A percentile compares a stretch with the other conserved stretches of the same genome.
phyloP scores from a whole-genome alignment of 495 filamentous ascomycete species.

The Tuber calosporum region DNA sequence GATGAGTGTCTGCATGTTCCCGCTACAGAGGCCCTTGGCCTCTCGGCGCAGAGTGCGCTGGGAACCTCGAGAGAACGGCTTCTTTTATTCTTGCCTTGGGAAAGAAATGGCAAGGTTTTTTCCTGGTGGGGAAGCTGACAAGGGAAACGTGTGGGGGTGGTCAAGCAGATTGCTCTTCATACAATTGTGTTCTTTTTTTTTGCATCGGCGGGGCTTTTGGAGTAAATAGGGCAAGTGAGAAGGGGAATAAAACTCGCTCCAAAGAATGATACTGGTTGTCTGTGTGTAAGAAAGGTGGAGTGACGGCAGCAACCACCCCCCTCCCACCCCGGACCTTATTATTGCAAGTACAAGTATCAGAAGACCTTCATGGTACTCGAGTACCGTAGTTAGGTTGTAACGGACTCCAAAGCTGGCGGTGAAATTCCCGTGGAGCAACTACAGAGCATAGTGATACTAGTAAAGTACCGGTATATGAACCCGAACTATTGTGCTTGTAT shows the following conservation, averaged over 20 bases:
- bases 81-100: not conserved
- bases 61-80: no score
- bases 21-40: no score
- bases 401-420: not conserved
- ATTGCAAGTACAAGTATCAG: no score
- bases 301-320: not conserved
- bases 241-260: not conserved
- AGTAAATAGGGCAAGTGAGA: not conserved
- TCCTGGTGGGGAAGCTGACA: not conserved
- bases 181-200: not conserved
- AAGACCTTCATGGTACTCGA: not conserved
- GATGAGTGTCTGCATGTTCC: no score
- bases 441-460: not conserved
- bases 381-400: not conserved
- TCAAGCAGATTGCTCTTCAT: not conserved
- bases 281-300: not conserved
- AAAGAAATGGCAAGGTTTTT: not conserved
- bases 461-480: not conserved
- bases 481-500: not conserved
- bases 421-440: not conserved
- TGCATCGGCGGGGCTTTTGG: not conserved
- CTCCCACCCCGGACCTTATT: no score
- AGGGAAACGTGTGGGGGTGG: not conserved
- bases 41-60: no score
- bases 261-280: not conserved